Conservation (phyloP, 2,329 filamentous ascomycete species). For the Monosporascus sp. region DNA sequence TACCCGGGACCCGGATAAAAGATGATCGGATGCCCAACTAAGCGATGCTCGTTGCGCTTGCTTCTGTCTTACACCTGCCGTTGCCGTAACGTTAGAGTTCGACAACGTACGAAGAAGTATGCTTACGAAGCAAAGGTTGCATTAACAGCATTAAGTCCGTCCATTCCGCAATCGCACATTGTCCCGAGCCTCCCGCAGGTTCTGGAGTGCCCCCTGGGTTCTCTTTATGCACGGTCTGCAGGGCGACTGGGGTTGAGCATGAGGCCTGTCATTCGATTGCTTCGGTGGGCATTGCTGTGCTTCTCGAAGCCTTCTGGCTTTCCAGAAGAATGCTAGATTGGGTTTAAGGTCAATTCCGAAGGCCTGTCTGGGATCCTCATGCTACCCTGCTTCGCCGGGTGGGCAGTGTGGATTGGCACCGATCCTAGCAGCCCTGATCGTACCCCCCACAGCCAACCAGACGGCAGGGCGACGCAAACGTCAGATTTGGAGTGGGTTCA, state of each 20-base stretch:
- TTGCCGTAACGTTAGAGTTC: no score
- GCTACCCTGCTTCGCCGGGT: conserved; percentile 1
- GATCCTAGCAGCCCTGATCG: conserved; percentile 9
- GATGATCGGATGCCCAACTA: neutral
- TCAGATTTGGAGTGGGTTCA: conserved; percentile 2
- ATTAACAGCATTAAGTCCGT: no score
- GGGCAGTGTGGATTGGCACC: conserved; percentile 8
- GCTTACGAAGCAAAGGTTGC: no score
- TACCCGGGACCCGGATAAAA: neutral
- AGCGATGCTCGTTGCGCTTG: neutral
- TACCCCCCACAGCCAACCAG: conserved; percentile 14
- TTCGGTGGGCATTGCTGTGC: conserved; percentile 4
- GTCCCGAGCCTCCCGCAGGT: no score
- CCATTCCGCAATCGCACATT: no score
- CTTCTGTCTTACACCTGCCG: no score
- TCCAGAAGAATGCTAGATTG: conserved; percentile 15
- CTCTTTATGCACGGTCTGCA: neutral
- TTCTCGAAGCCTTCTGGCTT: conserved; percentile 19
- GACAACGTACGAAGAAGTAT: no score
- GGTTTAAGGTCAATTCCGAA: conserved; percentile 12
- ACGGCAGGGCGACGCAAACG: conserved; percentile 8
- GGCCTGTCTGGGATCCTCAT: conserved; percentile 15
- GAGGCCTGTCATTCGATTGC: neutral
- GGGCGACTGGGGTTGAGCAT: neutral
- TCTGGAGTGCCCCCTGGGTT: neutral